Evolutionary conservation across 768 basidiomycete genomes (phyloP), one percentile per base, ranked within the genome.

Genomic region (Cyclocybe aegerita): DNA sequence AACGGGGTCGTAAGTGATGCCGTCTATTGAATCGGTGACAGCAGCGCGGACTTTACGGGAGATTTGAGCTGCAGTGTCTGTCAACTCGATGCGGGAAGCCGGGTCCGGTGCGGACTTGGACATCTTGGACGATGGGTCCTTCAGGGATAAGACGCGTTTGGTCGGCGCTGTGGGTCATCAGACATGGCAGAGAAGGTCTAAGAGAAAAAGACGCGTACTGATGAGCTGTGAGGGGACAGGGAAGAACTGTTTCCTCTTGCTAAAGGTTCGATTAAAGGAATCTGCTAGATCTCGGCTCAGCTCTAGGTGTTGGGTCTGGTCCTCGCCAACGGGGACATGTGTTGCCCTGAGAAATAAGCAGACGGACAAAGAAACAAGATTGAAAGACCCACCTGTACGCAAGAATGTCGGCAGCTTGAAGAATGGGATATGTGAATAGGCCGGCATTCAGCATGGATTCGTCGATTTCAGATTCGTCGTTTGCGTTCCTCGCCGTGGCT

Each of bases 251-350:
- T 72, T 68, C 12, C 58, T 60, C 6, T 62, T 54, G 37, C 71
- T 69, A 65, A 83, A 92, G 12, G 77, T 78, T 7, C 81, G 77
- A 64, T 98, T 98, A 72, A 96, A 96, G 7, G 70, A 72, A 12
- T 90, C 82, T 0, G 91, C 93, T 9, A 97, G 70, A 59, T 95
- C 92, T 30, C 93, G 83, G 12, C 80, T 79, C 0, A 98, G 81
- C 60, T 97, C 94, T 37, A 98, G 79, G 61, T 98, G 96, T 70
- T 98, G 96, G 15, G 83, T 82, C 63, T 98, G 96, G 65, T 98
- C 96, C 61, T 98, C 94, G 17, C 96, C 96, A 4, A 98, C 95
- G 0, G 96, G 96, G 1, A 98, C 89, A 64, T 94, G 90, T 0
- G 93, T 96, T 2, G 93, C 82, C 58, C 94, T 93, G 55, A 1